phyloP scores from a whole-genome alignment of 768 basidiomycete species.

The Panellus pusillus region DNA sequence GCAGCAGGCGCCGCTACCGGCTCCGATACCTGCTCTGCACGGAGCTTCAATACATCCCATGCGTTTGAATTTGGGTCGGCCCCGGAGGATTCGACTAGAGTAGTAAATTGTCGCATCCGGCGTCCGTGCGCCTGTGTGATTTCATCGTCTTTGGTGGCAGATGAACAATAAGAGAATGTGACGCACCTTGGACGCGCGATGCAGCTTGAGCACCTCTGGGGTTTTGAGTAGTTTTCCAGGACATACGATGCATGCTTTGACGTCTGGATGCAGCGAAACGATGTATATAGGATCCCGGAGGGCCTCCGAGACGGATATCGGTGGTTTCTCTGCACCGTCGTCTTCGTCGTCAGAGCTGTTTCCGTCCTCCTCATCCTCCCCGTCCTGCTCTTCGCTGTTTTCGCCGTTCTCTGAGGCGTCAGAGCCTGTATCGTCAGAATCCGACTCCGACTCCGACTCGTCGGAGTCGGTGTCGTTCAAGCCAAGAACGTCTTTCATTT shows the following conservation, averaged over 20 bases:
- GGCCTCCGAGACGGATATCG: slow-evolving; percentile 58
- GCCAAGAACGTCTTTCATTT: slow-evolving; percentile 63
- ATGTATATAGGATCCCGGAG: slow-evolving; percentile 64
- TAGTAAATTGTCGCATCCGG: slow-evolving; percentile 41
- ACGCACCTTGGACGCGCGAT: slow-evolving; percentile 65
- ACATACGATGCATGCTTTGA: slow-evolving; percentile 65
- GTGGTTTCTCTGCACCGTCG: slow-evolving; percentile 35
- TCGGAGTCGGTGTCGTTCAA: slow-evolving; percentile 76
- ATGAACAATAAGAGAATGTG: slow-evolving; percentile 24
- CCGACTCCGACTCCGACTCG: slow-evolving; percentile 56
- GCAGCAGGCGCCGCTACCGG: slow-evolving; percentile 22
- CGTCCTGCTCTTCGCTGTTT: slow-evolving; percentile 19
- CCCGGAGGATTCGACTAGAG: slow-evolving; percentile 44
- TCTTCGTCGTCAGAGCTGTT: slow-evolving; percentile 29
- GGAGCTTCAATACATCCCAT: slow-evolving; percentile 39
- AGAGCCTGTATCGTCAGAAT: slow-evolving; percentile 21
- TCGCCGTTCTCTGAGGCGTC: slow-evolving; percentile 24
- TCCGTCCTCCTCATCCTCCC: slow-evolving; percentile 22
- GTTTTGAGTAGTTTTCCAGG: slow-evolving; percentile 73
- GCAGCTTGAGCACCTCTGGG: slow-evolving; percentile 51
- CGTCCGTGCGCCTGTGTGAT: slow-evolving; percentile 60
- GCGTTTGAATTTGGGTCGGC: slow-evolving; percentile 45
- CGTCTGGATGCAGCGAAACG: slow-evolving; percentile 52
- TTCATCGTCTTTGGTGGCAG: too few species aligned
- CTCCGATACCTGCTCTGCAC: slow-evolving; percentile 29